A percentile compares a stretch with the other conserved stretches of the same genome.
Evolutionary conservation across 2,329 filamentous ascomycete species (phyloP).

Genomic region (Clonostachys chloroleuca): DNA sequence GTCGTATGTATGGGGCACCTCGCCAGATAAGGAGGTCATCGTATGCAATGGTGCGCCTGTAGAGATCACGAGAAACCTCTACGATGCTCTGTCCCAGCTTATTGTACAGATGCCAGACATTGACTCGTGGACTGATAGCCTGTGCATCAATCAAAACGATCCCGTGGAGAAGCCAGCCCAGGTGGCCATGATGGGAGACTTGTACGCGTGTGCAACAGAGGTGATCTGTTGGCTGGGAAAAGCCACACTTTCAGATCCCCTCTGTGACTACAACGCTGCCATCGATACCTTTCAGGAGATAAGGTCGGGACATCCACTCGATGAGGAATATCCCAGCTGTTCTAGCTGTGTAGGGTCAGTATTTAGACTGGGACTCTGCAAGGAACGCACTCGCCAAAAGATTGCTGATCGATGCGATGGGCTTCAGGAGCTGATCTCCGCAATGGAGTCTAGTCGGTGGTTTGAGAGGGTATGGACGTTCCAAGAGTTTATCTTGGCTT

Average conservation of each 20-base stretch:
- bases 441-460: not conserved
- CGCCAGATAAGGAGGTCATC: not conserved
- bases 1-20: not conserved
- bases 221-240: not conserved
- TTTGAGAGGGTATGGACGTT: not conserved
- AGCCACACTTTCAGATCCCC: no score
- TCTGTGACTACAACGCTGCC: no score
- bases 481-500: not conserved
- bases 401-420: no score
- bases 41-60: not conserved
- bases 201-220: not conserved
- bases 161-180: slow-evolving; percentile 1
- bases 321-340: no score
- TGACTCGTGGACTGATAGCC: slow-evolving; percentile 1
- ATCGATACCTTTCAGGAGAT: no score
- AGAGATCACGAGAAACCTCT: not conserved
- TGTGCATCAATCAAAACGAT: slow-evolving; percentile 5
- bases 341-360: no score
- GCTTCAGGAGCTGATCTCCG: no score
- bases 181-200: slow-evolving; percentile 1
- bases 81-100: not conserved
- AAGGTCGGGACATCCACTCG: no score
- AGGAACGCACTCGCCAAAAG: no score
- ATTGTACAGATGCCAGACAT: not conserved
- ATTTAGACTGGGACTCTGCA: no score